phyloP scores from a whole-genome alignment of 139 green algal species.

The Ettlia oleoabundans region DNA sequence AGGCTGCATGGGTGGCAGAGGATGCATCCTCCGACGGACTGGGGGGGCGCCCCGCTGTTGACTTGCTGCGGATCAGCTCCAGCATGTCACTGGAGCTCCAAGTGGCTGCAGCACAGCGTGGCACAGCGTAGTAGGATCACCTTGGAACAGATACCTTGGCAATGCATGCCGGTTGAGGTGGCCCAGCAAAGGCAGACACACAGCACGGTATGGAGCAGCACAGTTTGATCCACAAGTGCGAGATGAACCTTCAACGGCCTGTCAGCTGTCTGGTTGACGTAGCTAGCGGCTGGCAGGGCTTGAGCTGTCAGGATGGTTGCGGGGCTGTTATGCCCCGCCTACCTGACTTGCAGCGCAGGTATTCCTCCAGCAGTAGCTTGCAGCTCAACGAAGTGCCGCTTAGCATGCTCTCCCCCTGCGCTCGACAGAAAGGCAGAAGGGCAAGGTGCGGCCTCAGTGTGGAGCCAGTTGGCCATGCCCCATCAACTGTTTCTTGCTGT shows the following conservation, averaged over 20 bases:
- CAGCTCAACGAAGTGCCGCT: slow-evolving; percentile 46
- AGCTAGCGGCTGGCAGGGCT: no score
- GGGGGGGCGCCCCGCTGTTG: not conserved
- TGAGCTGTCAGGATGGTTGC: no score
- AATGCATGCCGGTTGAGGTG: no score
- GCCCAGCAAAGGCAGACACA: no score
- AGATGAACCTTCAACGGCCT: no score
- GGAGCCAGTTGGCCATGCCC: no score
- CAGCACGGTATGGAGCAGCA: not conserved
- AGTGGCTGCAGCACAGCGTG: slow-evolving; percentile 20
- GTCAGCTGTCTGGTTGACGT: no score
- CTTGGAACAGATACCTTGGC: no score
- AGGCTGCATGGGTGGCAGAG: not conserved
- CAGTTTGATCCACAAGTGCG: not conserved
- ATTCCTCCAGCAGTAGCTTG: slow-evolving; percentile 58
- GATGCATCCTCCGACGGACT: not conserved
- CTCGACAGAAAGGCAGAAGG: no score
- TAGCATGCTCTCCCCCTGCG: slow-evolving; percentile 61
- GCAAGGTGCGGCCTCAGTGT: no score
- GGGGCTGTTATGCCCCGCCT: not conserved
- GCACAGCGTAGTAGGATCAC: not conserved
- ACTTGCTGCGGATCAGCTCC: slow-evolving; percentile 32
- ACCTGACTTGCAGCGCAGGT: slow-evolving; percentile 45
- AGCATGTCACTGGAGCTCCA: slow-evolving; percentile 44
- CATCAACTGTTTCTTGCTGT: no score